A percentile compares a stretch with the other conserved stretches of the same genome.
Conservation (phyloP, 306 rosid species). For the Trifolium dubium region DNA sequence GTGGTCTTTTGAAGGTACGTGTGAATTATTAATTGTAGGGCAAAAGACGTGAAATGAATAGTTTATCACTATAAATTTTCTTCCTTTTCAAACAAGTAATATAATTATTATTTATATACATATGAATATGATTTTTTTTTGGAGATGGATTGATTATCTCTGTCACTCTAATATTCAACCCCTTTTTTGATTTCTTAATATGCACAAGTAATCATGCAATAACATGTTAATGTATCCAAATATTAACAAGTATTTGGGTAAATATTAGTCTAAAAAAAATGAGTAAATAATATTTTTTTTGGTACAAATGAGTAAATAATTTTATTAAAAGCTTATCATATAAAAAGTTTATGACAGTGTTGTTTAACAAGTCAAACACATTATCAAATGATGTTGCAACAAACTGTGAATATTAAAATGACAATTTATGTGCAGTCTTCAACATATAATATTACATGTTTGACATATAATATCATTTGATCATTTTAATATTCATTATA, state of each 20-base stretch:
- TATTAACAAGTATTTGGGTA: neutral
- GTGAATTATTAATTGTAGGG: constrained; percentile 29
- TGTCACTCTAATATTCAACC: too few species aligned
- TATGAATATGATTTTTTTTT: too few species aligned
- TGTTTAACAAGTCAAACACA: neutral
- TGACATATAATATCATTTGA: too few species aligned
- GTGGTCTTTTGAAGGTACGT: neutral
- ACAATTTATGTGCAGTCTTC: too few species aligned
- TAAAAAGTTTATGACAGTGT: neutral
- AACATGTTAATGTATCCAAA: neutral
- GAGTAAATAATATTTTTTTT: too few species aligned
- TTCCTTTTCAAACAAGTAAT: constrained; percentile 11
- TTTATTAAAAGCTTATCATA: constrained; percentile 15
- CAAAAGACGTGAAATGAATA: constrained; percentile 20
- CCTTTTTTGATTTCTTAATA: too few species aligned
- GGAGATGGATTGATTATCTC: too few species aligned
- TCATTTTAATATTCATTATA: too few species aligned
- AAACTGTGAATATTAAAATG: neutral
- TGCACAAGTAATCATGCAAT: too few species aligned
- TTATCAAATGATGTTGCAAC: neutral
- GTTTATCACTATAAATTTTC: constrained; percentile 10
- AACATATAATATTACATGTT: too few species aligned
- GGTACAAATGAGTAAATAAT: too few species aligned
- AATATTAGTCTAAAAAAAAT: too few species aligned
- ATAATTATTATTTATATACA: neutral